Percentiles rank a stretch among this genome's conserved stretches.
phyloP scores from a whole-genome alignment of 345 rosid genomes.

The Rhodamnia rubescens region DNA sequence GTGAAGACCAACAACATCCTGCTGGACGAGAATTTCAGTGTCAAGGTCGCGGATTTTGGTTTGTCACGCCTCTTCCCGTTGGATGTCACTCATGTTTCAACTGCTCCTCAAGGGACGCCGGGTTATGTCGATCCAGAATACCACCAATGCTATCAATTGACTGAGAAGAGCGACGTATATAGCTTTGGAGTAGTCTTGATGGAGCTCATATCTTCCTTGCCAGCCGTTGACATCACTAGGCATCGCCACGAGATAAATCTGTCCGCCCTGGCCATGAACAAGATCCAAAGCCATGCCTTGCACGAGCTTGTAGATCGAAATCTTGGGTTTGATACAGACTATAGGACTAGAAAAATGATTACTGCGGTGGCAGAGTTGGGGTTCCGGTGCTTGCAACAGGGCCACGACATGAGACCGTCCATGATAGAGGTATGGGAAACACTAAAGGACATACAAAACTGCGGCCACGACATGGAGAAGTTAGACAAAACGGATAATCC shows the following conservation, averaged over 20 bases:
- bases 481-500: slow-evolving; percentile 8
- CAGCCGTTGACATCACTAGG: slow-evolving; percentile 82
- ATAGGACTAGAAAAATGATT: slow-evolving; percentile 30
- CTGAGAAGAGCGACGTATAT: slow-evolving; percentile 78
- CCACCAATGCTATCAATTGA: slow-evolving; percentile 72
- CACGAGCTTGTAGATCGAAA: slow-evolving; percentile 58
- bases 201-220: slow-evolving; percentile 70
- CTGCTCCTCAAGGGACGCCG: slow-evolving; percentile 94
- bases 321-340: slow-evolving; percentile 63
- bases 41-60: slow-evolving; percentile 94
- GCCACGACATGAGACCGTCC: slow-evolving; percentile 60
- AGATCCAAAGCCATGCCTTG: slow-evolving; percentile 48
- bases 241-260: slow-evolving; percentile 75
- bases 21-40: slow-evolving; percentile 54
- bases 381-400: slow-evolving; percentile 63
- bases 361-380: slow-evolving; percentile 73
- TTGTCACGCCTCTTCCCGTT: slow-evolving; percentile 74
- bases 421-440: slow-evolving; percentile 47
- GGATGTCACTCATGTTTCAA: slow-evolving; percentile 63
- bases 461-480: slow-evolving; percentile 3
- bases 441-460: slow-evolving; percentile 29
- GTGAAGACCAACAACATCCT: slow-evolving; percentile 89
- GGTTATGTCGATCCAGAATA: slow-evolving; percentile 96
- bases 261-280: slow-evolving; percentile 63
- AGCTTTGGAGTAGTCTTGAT: slow-evolving; percentile 63